Base-by-base conservation (phyloP, 1,284 basidiomycete genomes). In the Ustilago sp. region DNA sequence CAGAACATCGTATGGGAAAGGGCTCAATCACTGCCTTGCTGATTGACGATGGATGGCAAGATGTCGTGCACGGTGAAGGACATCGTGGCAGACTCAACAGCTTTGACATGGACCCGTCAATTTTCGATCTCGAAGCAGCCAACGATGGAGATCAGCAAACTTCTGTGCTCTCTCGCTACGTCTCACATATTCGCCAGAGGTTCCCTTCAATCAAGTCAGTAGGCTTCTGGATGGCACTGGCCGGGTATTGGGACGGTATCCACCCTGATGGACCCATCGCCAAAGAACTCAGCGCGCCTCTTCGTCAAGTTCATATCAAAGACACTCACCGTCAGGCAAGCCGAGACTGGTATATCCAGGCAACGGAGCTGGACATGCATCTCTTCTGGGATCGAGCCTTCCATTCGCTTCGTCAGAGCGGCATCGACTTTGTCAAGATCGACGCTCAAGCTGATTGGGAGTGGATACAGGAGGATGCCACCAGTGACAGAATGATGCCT, bases 271-370 rank as follows among this genome's bases (percentile, higher is more conserved):
- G 74, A 11, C 47, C 51, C 13, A 61, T 74, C n/a, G 70, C 74
- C n/a, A 43, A 61, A 38, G 53, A 45, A 3, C 58, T 77, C 43
- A 66, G 68, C 15, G 65, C 61, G 9, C 56, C 64, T 5, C 64
- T 72, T 23, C 55, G 58, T 45, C 57, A 39, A 5, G 63, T 62
- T 34, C 35, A 19, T 5, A 23, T 73, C n/a, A 48, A 63, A 15
- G 71, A 77, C 39, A 59, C 74, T 1, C 69, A 66, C 51, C 66
- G 68, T 23, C 95, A 63, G 50, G 67, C 75, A 43, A 53, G 51
- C 55, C 72, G 68, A 54, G 57, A 78, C 59, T 60, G 74, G 76
- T 51, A 63, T 52, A 35, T 81, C 32, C 64, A 60, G 45, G 65
- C 69, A 7, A 63, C 63, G 57, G 60, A 74, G 9, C 56, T 71